These are phyloP conservation scores for Kodamaea alishanica DNA, from an alignment of 1,139 yeast genomes.

Conservation along the genomic window DNA sequence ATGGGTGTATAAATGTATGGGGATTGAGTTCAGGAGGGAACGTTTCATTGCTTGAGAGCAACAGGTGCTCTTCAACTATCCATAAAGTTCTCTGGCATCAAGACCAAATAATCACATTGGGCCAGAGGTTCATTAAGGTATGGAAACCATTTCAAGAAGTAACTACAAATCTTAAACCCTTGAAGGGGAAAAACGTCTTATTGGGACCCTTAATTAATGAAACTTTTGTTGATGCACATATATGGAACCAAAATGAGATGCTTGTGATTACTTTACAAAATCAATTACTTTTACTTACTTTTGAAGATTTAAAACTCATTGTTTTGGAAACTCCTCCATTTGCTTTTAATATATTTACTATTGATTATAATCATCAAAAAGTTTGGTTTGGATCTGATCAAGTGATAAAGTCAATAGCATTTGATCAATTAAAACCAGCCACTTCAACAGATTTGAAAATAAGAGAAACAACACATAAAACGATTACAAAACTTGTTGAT, in stretches of 20 bases:
- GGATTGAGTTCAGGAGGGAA: constrained; percentile 21
- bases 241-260: constrained; percentile 36
- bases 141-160: constrained; percentile 38
- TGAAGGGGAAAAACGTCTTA: constrained; percentile 58
- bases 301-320: constrained; percentile 23
- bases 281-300: constrained; percentile 32
- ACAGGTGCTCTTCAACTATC: constrained; percentile 58
- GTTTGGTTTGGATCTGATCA: constrained; percentile 20
- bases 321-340: constrained; percentile 16
- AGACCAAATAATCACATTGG: constrained; percentile 49
- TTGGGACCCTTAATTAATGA: constrained; percentile 47
- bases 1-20: constrained; percentile 67
- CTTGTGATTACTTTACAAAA: constrained; percentile 43
- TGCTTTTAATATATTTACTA: constrained; percentile 17
- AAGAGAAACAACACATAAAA: constrained; percentile 1
- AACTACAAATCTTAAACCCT: constrained; percentile 22
- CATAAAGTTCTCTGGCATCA: constrained; percentile 56
- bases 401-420: too few relatives aligned
- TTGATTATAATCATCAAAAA: constrained; percentile 21
- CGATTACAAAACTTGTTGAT: background rate
- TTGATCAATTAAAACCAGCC: constrained; percentile 4
- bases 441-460: constrained; percentile 4
- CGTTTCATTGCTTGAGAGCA: constrained; percentile 39
- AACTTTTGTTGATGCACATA: constrained; percentile 40
- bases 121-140: constrained; percentile 55